Conservation (phyloP, 768 basidiomycete genomes). For the Suillus ampliporus region DNA sequence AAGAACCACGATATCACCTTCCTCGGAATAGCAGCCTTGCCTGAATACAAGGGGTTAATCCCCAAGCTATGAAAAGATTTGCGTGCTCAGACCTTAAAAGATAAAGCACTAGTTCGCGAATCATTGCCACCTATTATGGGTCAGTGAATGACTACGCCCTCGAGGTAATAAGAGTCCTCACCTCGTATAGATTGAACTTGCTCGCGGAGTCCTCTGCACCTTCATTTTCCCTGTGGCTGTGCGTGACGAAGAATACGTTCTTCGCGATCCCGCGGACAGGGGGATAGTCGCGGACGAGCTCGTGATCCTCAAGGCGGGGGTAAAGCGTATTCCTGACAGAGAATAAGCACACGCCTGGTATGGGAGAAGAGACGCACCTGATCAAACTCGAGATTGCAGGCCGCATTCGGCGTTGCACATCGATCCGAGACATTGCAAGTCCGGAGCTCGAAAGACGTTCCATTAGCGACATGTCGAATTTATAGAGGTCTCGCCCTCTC, state of each 20-base stretch:
- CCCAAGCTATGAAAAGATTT: background rate
- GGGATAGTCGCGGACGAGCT: conserved; percentile 54
- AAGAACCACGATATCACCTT: conserved; percentile 59
- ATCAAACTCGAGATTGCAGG: conserved; percentile 66
- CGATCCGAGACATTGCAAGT: conserved; percentile 69
- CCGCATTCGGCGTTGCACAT: conserved; percentile 79
- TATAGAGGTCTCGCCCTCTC: conserved; percentile 59
- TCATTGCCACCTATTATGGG: conserved; percentile 46
- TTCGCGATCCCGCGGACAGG: conserved; percentile 64
- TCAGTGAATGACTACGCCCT: conserved; percentile 10
- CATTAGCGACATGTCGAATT: conserved; percentile 78
- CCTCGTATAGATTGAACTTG: conserved; percentile 74
- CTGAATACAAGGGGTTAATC: conserved; percentile 26
- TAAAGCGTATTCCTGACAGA: conserved; percentile 60
- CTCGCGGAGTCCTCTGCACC: conserved; percentile 65
- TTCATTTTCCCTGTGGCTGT: conserved; percentile 63
- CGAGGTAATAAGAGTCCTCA: conserved; percentile 53
- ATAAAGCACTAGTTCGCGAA: conserved; percentile 58
- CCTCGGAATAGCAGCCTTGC: conserved; percentile 52
- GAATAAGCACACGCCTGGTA: background rate
- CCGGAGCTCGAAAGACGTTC: conserved; percentile 66
- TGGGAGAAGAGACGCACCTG: conserved; percentile 14
- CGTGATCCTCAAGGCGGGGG: conserved; percentile 62
- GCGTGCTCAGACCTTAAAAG: conserved; percentile 43
- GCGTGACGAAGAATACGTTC: conserved; percentile 72